A percentile compares a stretch with the other conserved stretches of the same genome.
phyloP scores from a whole-genome alignment of 306 rosid genomes.

The Quercus bicolor region DNA sequence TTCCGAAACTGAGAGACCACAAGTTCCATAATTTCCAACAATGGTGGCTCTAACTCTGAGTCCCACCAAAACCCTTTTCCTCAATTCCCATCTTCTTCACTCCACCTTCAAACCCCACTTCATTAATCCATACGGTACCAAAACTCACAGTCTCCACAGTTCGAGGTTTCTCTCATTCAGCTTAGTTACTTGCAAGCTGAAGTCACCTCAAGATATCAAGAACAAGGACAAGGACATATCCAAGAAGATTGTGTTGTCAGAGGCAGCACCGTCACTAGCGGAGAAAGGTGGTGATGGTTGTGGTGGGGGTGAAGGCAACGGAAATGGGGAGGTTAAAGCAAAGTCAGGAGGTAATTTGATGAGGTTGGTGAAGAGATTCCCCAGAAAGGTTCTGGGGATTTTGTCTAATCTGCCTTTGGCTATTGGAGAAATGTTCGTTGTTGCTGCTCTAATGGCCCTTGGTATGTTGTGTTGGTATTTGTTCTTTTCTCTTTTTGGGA shows the following conservation, averaged over 20 bases:
- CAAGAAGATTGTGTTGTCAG: constrained; percentile 71
- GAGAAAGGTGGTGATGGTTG: constrained; percentile 23
- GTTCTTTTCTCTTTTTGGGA: background rate
- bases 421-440: constrained; percentile 84
- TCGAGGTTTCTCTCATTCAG: constrained; percentile 28
- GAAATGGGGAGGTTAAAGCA: constrained; percentile 24
- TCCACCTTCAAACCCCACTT: constrained; percentile 35
- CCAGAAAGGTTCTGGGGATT: constrained; percentile 53
- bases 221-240: constrained; percentile 30
- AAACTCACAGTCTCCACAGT: constrained; percentile 3
- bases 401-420: constrained; percentile 90
- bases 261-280: constrained; percentile 63
- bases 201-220: constrained; percentile 47
- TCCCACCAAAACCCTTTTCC: constrained; percentile 34
- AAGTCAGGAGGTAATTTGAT: constrained; percentile 28
- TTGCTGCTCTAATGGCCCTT: constrained; percentile 79
- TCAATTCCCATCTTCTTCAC: constrained; percentile 30
- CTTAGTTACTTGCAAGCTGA: constrained; percentile 36
- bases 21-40: constrained; percentile 8
- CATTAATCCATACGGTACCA: constrained; percentile 14
- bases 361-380: constrained; percentile 44
- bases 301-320: constrained; percentile 8
- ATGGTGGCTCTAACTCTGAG: constrained; percentile 44
- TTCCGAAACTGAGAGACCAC: background rate
- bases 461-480: constrained; percentile 39